phyloP scores from a whole-genome alignment of 768 basidiomycete genomes.

The Termitomyces sp. region DNA sequence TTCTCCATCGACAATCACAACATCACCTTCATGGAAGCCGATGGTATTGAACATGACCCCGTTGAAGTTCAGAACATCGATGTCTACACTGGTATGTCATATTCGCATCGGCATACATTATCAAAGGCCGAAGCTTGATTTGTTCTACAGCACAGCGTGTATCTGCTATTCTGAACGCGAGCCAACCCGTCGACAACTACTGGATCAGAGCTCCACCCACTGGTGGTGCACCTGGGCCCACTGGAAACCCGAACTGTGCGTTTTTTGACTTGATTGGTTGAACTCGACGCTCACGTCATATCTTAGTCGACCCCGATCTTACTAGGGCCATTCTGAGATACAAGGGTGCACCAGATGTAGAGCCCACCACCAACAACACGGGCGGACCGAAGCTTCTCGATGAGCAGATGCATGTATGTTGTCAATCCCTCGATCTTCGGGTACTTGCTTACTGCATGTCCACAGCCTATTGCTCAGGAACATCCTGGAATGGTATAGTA shows the following conservation, averaged over 20 bases:
- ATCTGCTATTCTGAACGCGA: constrained; percentile 32
- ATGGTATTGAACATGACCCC: constrained; percentile 34
- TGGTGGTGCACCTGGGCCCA: constrained; percentile 12
- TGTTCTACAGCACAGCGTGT: constrained; percentile 25
- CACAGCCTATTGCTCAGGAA: constrained; percentile 13
- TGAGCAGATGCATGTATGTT: constrained; percentile 19
- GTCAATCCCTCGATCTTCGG: background rate
- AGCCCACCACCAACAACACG: constrained; percentile 19
- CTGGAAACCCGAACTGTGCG: constrained; percentile 18
- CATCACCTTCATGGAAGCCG: constrained; percentile 31
- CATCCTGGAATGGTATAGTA: constrained; percentile 10
- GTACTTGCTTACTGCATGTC: background rate
- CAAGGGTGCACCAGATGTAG: constrained; percentile 18
- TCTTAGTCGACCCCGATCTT: constrained; percentile 15
- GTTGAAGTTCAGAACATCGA: constrained; percentile 33
- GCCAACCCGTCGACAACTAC: constrained; percentile 39
- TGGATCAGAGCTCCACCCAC: constrained; percentile 30
- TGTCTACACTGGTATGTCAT: constrained; percentile 31
- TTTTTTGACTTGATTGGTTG: background rate
- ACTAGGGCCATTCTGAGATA: constrained; percentile 29
- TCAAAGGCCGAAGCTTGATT: background rate
- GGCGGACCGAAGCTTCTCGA: constrained; percentile 14
- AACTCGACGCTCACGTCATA: background rate
- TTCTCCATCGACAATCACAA: constrained; percentile 33
- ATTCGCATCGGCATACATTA: background rate